Evolutionary conservation across 1,284 basidiomycete genomes (phyloP), one percentile per base, ranked within the genome.

Genomic region (Fistulinella cinereoalba): DNA sequence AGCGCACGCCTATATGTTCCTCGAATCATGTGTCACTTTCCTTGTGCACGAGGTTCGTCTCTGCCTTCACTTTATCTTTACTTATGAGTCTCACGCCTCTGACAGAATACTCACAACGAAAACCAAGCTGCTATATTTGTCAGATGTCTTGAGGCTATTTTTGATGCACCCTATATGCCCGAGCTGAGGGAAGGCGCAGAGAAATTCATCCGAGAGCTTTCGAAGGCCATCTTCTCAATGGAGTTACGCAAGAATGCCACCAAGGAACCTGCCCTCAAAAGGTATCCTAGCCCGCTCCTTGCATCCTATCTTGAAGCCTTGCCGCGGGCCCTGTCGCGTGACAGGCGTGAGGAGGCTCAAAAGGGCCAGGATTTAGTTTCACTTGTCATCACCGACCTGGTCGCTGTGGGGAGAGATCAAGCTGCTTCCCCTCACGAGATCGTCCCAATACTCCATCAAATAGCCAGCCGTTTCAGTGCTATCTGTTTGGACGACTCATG

Each of bases 401-500:
- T 89, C 11, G 60, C 66, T 4, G 73, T 82, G 68, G 76, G 74
- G 11, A 69, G 69, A 33, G 69, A 71, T 50, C 61, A 75, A 44
- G 72, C 74, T 44, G 66, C 73, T 37, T 69, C 67, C 24, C 64
- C 63, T 41, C 73, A 77, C 43, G 87, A 90, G 46, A 71, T 84
- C 46, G 71, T 80, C 41, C 71, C 71, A 18, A 80, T 87, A 43
- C 69, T 96, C 38, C 83, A 91, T 58, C 84, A 91, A 52, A 76
- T 97, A 42, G 83, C 88, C 3, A 81, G 79, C 52, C 81, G 90
- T 13, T 88, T 96, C 69, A 84, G 80, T 42, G 83, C 86, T 2
- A 74, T 96, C 19, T 96, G 94, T 62, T 79, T 93, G 47, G 92
- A 96, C 52, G 92, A 93, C 58, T 79, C 88, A 1, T 95, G 92